These are phyloP conservation scores for Pythium sp. DNA, from an alignment of 352 stramenopile genomes.

Conservation along the genomic window DNA sequence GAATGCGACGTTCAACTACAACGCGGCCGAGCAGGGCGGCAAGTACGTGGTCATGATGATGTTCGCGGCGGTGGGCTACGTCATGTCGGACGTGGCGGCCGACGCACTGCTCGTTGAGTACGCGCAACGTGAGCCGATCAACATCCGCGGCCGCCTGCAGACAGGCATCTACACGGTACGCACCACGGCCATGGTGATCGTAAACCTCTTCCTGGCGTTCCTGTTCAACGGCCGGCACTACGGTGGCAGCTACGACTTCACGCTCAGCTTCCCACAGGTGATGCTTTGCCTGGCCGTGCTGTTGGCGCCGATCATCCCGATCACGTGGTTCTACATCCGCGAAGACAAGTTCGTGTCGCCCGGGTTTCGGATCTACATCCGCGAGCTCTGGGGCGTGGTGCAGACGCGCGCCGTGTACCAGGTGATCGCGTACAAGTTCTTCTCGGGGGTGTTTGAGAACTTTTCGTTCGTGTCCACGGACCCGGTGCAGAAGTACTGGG, in stretches of 20 bases:
- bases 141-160: slow-evolving; percentile 38
- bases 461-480: slow-evolving; percentile 33
- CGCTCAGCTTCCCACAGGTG: slow-evolving; percentile 43
- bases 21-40: slow-evolving; percentile 28
- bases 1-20: slow-evolving; percentile 29
- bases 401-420: slow-evolving; percentile 50
- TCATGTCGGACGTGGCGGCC: slow-evolving; percentile 70
- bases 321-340: slow-evolving; percentile 29
- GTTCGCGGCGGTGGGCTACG: slow-evolving; percentile 64
- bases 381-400: slow-evolving; percentile 30
- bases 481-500: slow-evolving; percentile 36
- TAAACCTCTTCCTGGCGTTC: slow-evolving; percentile 36
- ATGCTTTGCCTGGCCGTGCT: slow-evolving; percentile 17
- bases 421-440: slow-evolving; percentile 53
- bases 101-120: slow-evolving; percentile 38
- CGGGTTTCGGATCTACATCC: slow-evolving; percentile 24
- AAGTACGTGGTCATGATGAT: slow-evolving; percentile 77
- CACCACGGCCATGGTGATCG: slow-evolving; percentile 33
- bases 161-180: slow-evolving; percentile 44
- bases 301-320: slow-evolving; percentile 13
- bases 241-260: slow-evolving; percentile 49
- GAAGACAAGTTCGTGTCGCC: slow-evolving; percentile 25
- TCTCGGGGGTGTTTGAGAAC: slow-evolving; percentile 37
- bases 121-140: slow-evolving; percentile 40
- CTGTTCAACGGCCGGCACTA: slow-evolving; percentile 60